Evolutionary conservation across 495 filamentous ascomycete genomes (phyloP).

Genomic region (Coniosporium apollinis): DNA sequence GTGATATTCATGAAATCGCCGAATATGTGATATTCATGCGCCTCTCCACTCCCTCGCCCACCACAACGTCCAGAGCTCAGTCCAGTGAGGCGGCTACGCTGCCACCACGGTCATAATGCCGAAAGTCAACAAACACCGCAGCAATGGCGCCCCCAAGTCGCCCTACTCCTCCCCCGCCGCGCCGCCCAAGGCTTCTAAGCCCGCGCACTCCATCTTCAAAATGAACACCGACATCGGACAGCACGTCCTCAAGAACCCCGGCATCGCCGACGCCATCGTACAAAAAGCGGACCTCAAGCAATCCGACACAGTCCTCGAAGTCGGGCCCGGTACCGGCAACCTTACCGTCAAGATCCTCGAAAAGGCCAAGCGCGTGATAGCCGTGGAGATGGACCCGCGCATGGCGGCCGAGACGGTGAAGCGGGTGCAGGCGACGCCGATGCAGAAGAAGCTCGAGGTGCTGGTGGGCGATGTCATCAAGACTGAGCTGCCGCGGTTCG

Average conservation of each 20-base stretch:
- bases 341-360: conserved; percentile 79
- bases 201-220: conserved; percentile 71
- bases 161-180: conserved; percentile 41
- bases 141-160: conserved; percentile 12
- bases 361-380: conserved; percentile 70
- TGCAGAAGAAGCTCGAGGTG: conserved; percentile 65
- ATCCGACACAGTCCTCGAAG: conserved; percentile 61
- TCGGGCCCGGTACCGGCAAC: conserved; percentile 70
- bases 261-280: conserved; percentile 74
- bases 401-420: conserved; percentile 97
- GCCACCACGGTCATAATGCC: conserved; percentile 6
- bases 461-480: conserved; percentile 90
- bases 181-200: conserved; percentile 31
- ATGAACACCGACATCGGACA: conserved; percentile 77
- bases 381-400: conserved; percentile 84
- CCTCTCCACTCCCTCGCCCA: no score
- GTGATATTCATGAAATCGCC: no score
- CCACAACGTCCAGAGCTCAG: no score
- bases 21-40: no score
- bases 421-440: conserved; percentile 71
- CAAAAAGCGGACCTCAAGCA: conserved; percentile 82
- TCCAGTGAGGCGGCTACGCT: no score
- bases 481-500: conserved; percentile 68
- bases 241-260: conserved; percentile 92
- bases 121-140: conserved; percentile 9